These are phyloP conservation scores for Furculomyces boomerangus DNA, from an alignment of 371 early-diverging fungal species.

Conservation along the genomic window DNA sequence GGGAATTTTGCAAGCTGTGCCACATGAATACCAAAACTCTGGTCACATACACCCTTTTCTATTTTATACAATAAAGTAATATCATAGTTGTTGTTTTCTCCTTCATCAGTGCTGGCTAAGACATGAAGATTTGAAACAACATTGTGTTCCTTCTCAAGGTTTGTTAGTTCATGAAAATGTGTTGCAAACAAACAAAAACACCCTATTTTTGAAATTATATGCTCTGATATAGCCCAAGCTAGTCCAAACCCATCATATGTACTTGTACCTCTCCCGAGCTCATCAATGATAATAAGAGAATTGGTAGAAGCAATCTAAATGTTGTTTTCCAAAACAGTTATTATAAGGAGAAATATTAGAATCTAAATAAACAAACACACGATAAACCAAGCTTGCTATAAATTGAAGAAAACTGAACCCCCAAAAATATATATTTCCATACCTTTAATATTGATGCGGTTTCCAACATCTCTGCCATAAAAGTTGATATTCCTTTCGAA, in stretches of 20 bases:
- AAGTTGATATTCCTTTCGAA: conserved; percentile 88
- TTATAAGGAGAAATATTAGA: not conserved
- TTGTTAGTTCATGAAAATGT: conserved; percentile 94
- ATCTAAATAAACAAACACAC: too few relatives aligned
- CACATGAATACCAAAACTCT: conserved; percentile 97
- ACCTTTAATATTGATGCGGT: conserved; percentile 75
- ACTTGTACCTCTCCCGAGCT: conserved; percentile 96
- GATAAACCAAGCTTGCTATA: too few relatives aligned
- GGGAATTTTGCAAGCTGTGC: conserved; percentile 95
- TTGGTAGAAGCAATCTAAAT: conserved; percentile 49
- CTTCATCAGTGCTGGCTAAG: conserved; percentile 39
- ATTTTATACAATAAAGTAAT: conserved; percentile 83
- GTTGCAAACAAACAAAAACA: conserved; percentile 88
- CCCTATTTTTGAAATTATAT: conserved; percentile 58
- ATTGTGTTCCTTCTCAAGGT: conserved; percentile 41
- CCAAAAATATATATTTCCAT: too few relatives aligned
- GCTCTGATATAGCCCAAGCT: conserved; percentile 93
- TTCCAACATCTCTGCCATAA: conserved; percentile 99
- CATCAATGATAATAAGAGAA: conserved; percentile 96
- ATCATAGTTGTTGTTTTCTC: conserved; percentile 19
- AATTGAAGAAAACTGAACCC: too few relatives aligned
- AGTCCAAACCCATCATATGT: conserved; percentile 97
- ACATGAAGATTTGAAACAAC: conserved; percentile 80
- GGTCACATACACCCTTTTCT: conserved; percentile 74
- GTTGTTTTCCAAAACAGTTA: not conserved